Evolutionary conservation across 2,329 filamentous ascomycete genomes (phyloP).

Genomic region (Xylariaceae sp.): DNA sequence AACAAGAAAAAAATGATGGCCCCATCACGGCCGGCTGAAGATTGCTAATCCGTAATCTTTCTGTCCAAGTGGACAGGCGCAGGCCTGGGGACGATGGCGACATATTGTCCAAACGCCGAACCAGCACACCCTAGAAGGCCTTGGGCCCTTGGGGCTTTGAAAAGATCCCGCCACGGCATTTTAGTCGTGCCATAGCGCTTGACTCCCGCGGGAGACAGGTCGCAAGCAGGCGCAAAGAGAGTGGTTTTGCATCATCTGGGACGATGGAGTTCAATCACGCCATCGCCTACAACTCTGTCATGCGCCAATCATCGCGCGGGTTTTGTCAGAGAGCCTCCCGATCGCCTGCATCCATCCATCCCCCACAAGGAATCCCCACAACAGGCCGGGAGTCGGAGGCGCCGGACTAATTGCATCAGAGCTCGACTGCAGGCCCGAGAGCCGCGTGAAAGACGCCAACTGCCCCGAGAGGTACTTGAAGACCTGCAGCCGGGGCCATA

Average conservation of each 20-base stretch:
- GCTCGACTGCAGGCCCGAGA: conserved; percentile 21
- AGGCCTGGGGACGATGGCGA: conserved; percentile 19
- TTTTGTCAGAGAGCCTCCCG: conserved; percentile 28
- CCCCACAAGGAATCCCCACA: conserved; percentile 5
- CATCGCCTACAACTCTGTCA: conserved; percentile 25
- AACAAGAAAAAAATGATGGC: conserved; percentile 12
- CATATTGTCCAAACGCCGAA: conserved; percentile 19
- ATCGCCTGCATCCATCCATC: conserved; percentile 9
- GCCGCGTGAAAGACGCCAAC: conserved; percentile 12
- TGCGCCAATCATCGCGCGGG: conserved; percentile 25
- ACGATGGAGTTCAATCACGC: conserved; percentile 29
- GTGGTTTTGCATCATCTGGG: conserved; percentile 14
- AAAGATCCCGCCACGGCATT: conserved; percentile 17
- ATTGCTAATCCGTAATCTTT: conserved; percentile 12
- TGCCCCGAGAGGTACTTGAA: not conserved
- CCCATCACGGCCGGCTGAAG: conserved; percentile 6
- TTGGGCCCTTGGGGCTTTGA: conserved; percentile 10
- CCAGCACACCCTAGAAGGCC: conserved; percentile 9
- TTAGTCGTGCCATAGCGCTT: conserved; percentile 19
- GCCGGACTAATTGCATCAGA: conserved; percentile 16
- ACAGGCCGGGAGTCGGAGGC: conserved; percentile 28
- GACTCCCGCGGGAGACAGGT: conserved; percentile 13
- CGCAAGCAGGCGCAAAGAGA: conserved; percentile 3
- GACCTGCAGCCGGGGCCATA: not conserved
- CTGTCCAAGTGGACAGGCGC: conserved; percentile 15